Conservation (phyloP, 202 grass and related monocot genomes). For the Brachypodium distachyon region DNA sequence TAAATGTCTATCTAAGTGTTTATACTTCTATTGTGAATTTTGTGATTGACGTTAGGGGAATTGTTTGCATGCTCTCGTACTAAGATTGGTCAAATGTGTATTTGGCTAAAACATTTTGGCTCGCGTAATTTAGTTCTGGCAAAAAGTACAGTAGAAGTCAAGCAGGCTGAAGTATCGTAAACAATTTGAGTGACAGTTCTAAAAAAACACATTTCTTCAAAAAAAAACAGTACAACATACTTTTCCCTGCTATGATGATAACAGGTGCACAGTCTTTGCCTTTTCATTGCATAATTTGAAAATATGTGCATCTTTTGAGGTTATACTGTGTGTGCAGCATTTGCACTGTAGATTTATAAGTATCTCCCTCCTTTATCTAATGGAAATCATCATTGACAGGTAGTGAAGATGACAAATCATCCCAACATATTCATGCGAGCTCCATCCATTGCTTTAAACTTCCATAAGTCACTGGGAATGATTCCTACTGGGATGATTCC, state of each 20-base stretch:
- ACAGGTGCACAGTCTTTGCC: background rate
- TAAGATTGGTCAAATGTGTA: background rate
- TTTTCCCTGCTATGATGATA: background rate
- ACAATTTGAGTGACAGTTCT: background rate
- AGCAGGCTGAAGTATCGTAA: background rate
- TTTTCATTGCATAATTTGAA: background rate
- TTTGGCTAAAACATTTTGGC: background rate
- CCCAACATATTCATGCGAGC: background rate
- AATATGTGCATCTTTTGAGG: background rate
- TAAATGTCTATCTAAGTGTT: background rate
- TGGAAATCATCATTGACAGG: conserved; percentile 18
- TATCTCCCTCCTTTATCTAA: conserved; percentile 10
- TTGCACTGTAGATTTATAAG: background rate
- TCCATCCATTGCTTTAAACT: conserved; percentile 14
- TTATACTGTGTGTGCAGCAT: background rate
- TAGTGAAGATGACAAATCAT: conserved; percentile 21
- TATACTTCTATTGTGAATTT: background rate
- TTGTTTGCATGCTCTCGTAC: background rate
- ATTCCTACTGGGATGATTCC: no score
- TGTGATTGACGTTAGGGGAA: background rate
- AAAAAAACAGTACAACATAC: background rate
- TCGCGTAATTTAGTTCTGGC: background rate
- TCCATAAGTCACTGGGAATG: conserved; percentile 2
- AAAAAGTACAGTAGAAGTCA: background rate
- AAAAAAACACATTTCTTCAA: background rate